A percentile compares a stretch with the other conserved stretches of the same genome.
phyloP scores from a whole-genome alignment of 768 basidiomycete species.

The Podaxis rugospora region DNA sequence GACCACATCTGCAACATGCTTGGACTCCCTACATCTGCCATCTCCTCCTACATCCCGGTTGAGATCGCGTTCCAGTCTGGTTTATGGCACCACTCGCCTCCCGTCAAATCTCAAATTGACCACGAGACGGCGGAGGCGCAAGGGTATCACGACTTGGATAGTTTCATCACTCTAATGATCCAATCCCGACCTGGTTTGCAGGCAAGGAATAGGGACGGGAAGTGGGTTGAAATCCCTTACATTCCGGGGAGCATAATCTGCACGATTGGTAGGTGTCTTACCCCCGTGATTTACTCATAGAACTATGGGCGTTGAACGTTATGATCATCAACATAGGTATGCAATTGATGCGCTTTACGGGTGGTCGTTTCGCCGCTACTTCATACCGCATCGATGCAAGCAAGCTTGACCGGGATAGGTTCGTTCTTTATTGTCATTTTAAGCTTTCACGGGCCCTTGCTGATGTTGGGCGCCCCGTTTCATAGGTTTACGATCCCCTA shows the following conservation, averaged over 20 bases:
- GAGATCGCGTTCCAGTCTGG: not conserved
- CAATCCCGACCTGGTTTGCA: constrained; percentile 1
- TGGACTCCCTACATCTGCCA: not conserved
- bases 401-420: not conserved
- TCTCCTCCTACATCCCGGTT: not conserved
- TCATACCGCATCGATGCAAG: not conserved
- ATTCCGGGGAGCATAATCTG: not conserved
- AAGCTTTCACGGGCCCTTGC: not conserved
- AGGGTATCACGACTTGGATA: constrained; percentile 1
- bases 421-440: not conserved
- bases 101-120: not conserved
- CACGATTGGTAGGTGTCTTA: not conserved
- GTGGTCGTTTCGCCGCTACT: not conserved
- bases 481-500: constrained; percentile 3
- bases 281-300: not conserved
- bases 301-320: not conserved
- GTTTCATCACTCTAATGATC: constrained; percentile 1
- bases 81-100: not conserved
- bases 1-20: constrained; percentile 1
- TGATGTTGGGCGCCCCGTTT: not conserved
- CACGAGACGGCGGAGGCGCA: not conserved
- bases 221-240: constrained; percentile 4
- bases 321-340: not conserved
- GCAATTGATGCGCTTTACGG: constrained; percentile 5
- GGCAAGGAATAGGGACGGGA: not conserved